Base-by-base conservation (phyloP, 108 stramenopile genomes). In the Pseudonitzschia pungens region DNA sequence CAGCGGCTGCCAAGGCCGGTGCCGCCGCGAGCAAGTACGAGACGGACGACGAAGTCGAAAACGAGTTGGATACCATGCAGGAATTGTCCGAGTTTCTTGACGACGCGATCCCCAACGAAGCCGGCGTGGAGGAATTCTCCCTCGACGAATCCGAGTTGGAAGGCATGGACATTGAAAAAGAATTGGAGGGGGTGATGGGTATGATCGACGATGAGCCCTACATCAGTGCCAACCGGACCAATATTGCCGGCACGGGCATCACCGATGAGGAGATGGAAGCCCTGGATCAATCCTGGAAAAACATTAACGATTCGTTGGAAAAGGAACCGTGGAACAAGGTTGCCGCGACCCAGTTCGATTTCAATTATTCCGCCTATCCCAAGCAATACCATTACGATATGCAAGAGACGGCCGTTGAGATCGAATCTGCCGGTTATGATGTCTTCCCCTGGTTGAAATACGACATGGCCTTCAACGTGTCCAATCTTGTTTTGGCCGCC, bases 391-490 rank as follows among this genome's bases (percentile, higher is more conserved):
- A 32, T 18, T 62, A 62, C 40, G 60, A 62, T 0, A 62, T 62
- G 60, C 84, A 84, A 43, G 81, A 90, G 65, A 85, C 80, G 12
- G 40, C 81, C 33, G 54, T 54, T 1, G 84, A 85, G 63, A 84
- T 84, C 69, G 74, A 73, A 20, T 74, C 71, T 33, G 73, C 70
- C 31, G 45, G 78, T 21, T 82, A 82, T 70, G 77, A 82, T 63
- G 70, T 77, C 56, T 84, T 87, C 41, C 78, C 75, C 41, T 90
- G 89, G 93, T 76, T 94, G 31, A 65, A 92, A 44, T 94, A 92
- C 72, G 93, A 92, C 66, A 68, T 87, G 59, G 83, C 89, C 40
- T 94, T 94, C 75, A 91, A 94, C 76, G 89, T 94, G 14, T 84
- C 86, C 45, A 94, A 94, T 53, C 79, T 94, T 22, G 87, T 92